Percentiles rank a stretch among this genome's conserved stretches.
Evolutionary conservation across 2,329 filamentous ascomycete species (phyloP).

Genomic region (Ceratocystis harringtonii): DNA sequence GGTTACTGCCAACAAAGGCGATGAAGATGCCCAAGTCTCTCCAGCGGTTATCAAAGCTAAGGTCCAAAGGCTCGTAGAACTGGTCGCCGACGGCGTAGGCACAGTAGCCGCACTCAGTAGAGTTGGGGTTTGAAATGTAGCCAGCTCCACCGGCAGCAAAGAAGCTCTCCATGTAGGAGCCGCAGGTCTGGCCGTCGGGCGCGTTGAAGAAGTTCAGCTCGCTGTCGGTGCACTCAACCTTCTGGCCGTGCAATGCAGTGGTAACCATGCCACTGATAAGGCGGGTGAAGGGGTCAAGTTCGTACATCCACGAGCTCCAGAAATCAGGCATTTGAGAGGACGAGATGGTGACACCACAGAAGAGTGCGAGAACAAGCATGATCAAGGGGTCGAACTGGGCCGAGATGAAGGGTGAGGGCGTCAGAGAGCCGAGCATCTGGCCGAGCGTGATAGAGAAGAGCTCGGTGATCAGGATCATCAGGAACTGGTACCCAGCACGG

Average conservation of each 20-base stretch:
- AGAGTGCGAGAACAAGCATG: slow-evolving; percentile 68
- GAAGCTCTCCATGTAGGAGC: slow-evolving; percentile 59
- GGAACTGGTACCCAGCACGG: slow-evolving; percentile 72
- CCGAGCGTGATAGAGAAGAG: slow-evolving; percentile 70
- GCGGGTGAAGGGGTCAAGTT: slow-evolving; percentile 70
- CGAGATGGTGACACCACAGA: slow-evolving; percentile 77
- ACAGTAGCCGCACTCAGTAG: slow-evolving; percentile 61
- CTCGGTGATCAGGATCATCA: slow-evolving; percentile 72
- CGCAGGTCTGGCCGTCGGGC: slow-evolving; percentile 51
- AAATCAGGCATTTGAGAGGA: slow-evolving; percentile 61
- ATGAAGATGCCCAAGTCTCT: slow-evolving; percentile 66
- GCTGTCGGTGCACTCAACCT: slow-evolving; percentile 42
- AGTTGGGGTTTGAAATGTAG: slow-evolving; percentile 51
- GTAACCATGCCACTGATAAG: slow-evolving; percentile 68
- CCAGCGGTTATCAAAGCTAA: slow-evolving; percentile 58
- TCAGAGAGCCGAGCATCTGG: slow-evolving; percentile 61
- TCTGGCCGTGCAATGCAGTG: slow-evolving; percentile 53
- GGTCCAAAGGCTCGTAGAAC: slow-evolving; percentile 54
- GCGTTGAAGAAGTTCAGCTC: slow-evolving; percentile 58
- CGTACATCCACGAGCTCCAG: slow-evolving; percentile 68
- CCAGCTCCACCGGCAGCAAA: slow-evolving; percentile 54
- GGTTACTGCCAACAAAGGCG: slow-evolving; percentile 63
- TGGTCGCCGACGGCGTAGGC: slow-evolving; percentile 67
- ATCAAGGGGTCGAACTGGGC: slow-evolving; percentile 69
- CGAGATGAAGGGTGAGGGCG: slow-evolving; percentile 63